Base-by-base conservation (phyloP, 345 rosid genomes). In the thale cress (Arabidopsis thaliana) region DNA sequence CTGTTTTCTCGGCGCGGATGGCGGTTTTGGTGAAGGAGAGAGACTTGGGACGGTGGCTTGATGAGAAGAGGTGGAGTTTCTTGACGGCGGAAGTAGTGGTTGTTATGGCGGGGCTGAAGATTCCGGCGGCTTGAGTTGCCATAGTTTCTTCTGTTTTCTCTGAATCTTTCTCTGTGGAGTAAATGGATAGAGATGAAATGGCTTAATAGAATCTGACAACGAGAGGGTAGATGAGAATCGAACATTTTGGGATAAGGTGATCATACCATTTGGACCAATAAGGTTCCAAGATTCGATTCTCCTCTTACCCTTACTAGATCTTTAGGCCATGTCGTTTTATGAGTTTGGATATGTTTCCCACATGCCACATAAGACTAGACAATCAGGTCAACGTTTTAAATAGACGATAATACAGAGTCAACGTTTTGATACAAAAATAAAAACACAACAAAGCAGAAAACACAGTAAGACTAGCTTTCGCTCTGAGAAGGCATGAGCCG, bases 401-500 rank as follows among this genome's bases (percentile, higher is more conserved):
- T 57, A 37, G 38, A 61, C 2, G 52, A 55, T 9, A 72, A 6
- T 40, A 49, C 32, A 73, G 56, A 49, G 61, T 59, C 22, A 53
- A 69, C 24, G 51, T 53, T 69, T 50, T 50, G 10, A 52, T 8
- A 42, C 41, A 69, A 6, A 36, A 44, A 1, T 6, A 5, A 36
- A 13, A 52, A 42, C 11, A 33, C 32, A 69, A 8, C 59, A 62
- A 71, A 62, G 25, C 30, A 53, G 55, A 63, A 20, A 46, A 51
- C 60, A 42, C 3, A 1, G 4, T 0, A 2, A 34, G 25, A 64
- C 67, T 86, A 89, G 78, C 58, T 79, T 46, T 90, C 88, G 73
- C 79, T 82, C 0, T 84, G 88, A 56, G 91, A 82, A 62, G 91
- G 83, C 99, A 95, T 88, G 40, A 95, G 69, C 36, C 86, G 81